Evolutionary conservation across 2,329 filamentous ascomycete genomes (phyloP).

Genomic region (Aspergillus piperis): DNA sequence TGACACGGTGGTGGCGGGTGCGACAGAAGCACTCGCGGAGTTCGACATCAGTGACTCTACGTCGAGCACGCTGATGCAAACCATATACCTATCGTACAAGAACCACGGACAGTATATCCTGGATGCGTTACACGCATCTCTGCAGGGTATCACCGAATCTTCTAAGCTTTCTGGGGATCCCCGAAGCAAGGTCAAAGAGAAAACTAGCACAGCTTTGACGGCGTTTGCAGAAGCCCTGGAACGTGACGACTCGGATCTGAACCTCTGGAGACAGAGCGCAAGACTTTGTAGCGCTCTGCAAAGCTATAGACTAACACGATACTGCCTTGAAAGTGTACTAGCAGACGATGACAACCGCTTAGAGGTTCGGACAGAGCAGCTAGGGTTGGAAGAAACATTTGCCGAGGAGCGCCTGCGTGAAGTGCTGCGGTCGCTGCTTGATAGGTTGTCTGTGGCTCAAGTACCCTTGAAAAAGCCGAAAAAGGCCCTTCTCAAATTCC

Average conservation of each 20-base stretch:
- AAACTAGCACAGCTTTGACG: slow-evolving; percentile 47
- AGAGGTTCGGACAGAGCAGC: slow-evolving; percentile 55
- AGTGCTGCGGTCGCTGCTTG: slow-evolving; percentile 54
- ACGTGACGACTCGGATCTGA: slow-evolving; percentile 64
- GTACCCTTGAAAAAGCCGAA: slow-evolving; percentile 53
- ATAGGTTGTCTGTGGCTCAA: slow-evolving; percentile 57
- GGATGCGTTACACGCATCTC: slow-evolving; percentile 66
- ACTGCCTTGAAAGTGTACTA: slow-evolving; percentile 64
- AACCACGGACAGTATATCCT: slow-evolving; percentile 90
- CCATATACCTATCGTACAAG: slow-evolving; percentile 90
- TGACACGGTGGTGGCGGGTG: slow-evolving; percentile 21
- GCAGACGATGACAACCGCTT: slow-evolving; percentile 62
- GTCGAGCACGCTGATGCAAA: slow-evolving; percentile 80
- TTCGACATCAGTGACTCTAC: slow-evolving; percentile 69
- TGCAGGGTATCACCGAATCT: slow-evolving; percentile 28
- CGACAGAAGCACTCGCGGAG: slow-evolving; percentile 43
- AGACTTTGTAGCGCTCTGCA: slow-evolving; percentile 59
- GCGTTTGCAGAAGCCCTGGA: slow-evolving; percentile 65
- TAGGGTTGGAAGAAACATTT: slow-evolving; percentile 59
- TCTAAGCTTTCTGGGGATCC: slow-evolving; percentile 21
- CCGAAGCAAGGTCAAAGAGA: slow-evolving; percentile 31
- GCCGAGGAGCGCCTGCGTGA: slow-evolving; percentile 54
- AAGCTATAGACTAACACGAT: slow-evolving; percentile 61
- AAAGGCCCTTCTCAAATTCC: slow-evolving; percentile 52
- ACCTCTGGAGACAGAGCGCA: slow-evolving; percentile 64